Evolutionary conservation across 2,329 filamentous ascomycete genomes (phyloP).

Genomic region (Fusarium tuaranense): DNA sequence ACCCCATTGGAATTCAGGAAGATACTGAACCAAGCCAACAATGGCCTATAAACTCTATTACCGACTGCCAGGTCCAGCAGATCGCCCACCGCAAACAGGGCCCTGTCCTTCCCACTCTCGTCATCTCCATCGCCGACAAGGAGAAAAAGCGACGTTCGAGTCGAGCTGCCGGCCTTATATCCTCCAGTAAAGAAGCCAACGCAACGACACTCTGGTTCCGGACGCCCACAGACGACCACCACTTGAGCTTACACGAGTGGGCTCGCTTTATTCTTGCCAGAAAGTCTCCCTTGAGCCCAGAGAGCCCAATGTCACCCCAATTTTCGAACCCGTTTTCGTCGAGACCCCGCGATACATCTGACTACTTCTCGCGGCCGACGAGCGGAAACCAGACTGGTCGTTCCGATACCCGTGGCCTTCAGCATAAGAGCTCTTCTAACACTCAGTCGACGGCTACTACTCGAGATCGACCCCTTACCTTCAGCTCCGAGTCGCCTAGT

Average conservation of each 20-base stretch:
- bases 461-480: slow-evolving; percentile 62
- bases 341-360: slow-evolving; percentile 54
- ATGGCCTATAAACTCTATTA: slow-evolving; percentile 63
- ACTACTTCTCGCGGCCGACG: slow-evolving; percentile 57
- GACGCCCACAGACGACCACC: slow-evolving; percentile 62
- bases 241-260: slow-evolving; percentile 70
- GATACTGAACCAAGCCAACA: slow-evolving; percentile 67
- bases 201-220: slow-evolving; percentile 69
- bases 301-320: slow-evolving; percentile 65
- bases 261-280: slow-evolving; percentile 63
- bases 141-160: slow-evolving; percentile 74
- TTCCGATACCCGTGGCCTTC: slow-evolving; percentile 49
- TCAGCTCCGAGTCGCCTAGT: slow-evolving; percentile 70
- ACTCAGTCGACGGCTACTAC: slow-evolving; percentile 59
- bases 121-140: slow-evolving; percentile 70
- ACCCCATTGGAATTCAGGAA: slow-evolving; percentile 48
- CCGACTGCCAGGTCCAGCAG: slow-evolving; percentile 69
- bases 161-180: slow-evolving; percentile 67
- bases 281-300: slow-evolving; percentile 59
- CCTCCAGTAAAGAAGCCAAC: slow-evolving; percentile 61
- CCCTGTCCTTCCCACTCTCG: slow-evolving; percentile 68
- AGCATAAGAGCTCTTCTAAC: slow-evolving; percentile 62
- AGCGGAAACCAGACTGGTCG: slow-evolving; percentile 57
- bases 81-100: slow-evolving; percentile 72
- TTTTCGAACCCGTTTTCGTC: slow-evolving; percentile 66